Conservation (phyloP, 2,329 filamentous ascomycete species). For the Ramularia endophylla region DNA sequence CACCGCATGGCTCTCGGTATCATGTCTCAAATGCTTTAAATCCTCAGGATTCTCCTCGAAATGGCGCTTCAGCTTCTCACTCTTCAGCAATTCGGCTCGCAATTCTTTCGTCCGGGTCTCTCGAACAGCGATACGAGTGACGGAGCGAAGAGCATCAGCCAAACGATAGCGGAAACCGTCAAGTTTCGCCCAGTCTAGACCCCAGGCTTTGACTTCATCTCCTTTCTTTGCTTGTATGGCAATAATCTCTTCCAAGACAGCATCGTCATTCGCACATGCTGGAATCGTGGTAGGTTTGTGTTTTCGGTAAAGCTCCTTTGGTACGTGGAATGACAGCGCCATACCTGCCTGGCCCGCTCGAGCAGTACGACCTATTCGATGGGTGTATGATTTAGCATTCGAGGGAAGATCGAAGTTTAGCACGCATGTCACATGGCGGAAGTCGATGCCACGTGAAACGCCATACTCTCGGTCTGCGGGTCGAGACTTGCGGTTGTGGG, state of each 20-base stretch:
- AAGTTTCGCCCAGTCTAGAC: constrained; percentile 90
- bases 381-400: constrained; percentile 88
- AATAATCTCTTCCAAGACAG: constrained; percentile 71
- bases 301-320: constrained; percentile 73
- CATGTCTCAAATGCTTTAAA: constrained; percentile 79
- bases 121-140: constrained; percentile 82
- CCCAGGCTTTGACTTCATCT: constrained; percentile 80
- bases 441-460: constrained; percentile 93
- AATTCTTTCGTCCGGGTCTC: constrained; percentile 86
- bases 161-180: constrained; percentile 93
- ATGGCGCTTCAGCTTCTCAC: constrained; percentile 87
- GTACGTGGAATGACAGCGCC: constrained; percentile 91
- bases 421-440: constrained; percentile 88
- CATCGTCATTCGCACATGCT: constrained; percentile 75
- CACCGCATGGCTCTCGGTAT: constrained; percentile 78
- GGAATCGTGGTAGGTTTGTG: constrained; percentile 79
- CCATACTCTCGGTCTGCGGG: constrained; percentile 82
- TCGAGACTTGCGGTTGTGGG: constrained; percentile 47
- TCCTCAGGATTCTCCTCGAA: constrained; percentile 97
- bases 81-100: constrained; percentile 82
- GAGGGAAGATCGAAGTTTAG: constrained; percentile 95
- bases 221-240: constrained; percentile 72
- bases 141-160: constrained; percentile 82
- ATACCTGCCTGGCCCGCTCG: constrained; percentile 88
- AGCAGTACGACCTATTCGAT: constrained; percentile 89